These are phyloP conservation scores for Acer negundo DNA, from an alignment of 345 rosid species.

Conservation along the genomic window DNA sequence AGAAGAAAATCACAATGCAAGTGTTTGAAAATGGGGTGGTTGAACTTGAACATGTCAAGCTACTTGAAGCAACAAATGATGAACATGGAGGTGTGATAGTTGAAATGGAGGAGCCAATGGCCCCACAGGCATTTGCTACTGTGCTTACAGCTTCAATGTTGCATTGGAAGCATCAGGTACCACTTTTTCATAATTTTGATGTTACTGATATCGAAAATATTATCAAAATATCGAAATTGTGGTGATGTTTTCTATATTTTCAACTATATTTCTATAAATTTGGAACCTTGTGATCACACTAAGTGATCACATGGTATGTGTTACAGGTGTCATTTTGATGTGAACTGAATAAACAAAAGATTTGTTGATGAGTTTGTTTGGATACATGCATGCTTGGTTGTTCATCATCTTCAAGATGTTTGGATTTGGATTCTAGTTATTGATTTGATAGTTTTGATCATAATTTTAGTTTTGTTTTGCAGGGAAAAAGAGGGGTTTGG, in stretches of 20 bases:
- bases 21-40: slow-evolving; percentile 35
- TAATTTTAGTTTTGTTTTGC: slow-evolving; percentile 12
- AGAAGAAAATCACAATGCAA: background rate
- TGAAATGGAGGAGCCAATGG: slow-evolving; percentile 55
- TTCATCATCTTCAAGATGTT: background rate
- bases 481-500: slow-evolving; percentile 87
- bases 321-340: no score
- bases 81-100: slow-evolving; percentile 59
- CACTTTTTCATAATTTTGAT: background rate
- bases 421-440: background rate
- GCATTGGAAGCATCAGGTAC: slow-evolving; percentile 60
- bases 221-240: no score
- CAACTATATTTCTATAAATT: no score
- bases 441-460: background rate
- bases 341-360: no score
- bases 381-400: background rate
- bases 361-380: background rate
- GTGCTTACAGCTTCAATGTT: slow-evolving; percentile 45
- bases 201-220: no score
- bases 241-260: background rate
- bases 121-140: slow-evolving; percentile 39
- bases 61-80: slow-evolving; percentile 53
- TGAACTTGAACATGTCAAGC: slow-evolving; percentile 18
- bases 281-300: no score
- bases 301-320: no score